Conservation (phyloP, 768 basidiomycete species). For the Chalciporus pseudorubinellus region DNA sequence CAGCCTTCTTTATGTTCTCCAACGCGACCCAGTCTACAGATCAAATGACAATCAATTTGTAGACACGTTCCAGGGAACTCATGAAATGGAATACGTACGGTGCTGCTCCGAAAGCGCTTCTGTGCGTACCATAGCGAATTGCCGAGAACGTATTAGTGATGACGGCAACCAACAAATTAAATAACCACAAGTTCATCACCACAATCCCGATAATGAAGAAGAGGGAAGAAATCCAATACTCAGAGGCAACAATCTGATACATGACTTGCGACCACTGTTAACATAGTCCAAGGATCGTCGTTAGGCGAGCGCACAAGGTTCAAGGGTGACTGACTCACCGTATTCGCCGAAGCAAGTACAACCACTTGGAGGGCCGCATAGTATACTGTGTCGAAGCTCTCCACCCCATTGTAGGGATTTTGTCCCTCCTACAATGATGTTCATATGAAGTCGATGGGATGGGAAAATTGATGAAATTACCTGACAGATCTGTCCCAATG, state of each 20-base stretch:
- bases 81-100: slow-evolving; percentile 24
- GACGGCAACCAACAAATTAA: slow-evolving; percentile 94
- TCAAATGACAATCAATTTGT: background rate
- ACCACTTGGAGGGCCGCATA: slow-evolving; percentile 78
- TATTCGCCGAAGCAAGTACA: slow-evolving; percentile 77
- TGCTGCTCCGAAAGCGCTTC: slow-evolving; percentile 87
- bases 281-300: background rate
- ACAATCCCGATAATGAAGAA: slow-evolving; percentile 86
- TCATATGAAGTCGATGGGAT: background rate
- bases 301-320: background rate
- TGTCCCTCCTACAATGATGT: slow-evolving; percentile 45
- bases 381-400: slow-evolving; percentile 90
- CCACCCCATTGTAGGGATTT: slow-evolving; percentile 64
- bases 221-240: slow-evolving; percentile 82
- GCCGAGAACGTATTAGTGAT: slow-evolving; percentile 91
- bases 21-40: slow-evolving; percentile 35
- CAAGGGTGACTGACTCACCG: slow-evolving; percentile 43
- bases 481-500: slow-evolving; percentile 78
- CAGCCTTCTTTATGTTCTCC: slow-evolving; percentile 68
- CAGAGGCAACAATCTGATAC: slow-evolving; percentile 87
- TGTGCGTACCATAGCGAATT: slow-evolving; percentile 81
- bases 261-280: slow-evolving; percentile 74
- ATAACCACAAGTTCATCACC: slow-evolving; percentile 90
- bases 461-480: slow-evolving; percentile 36
- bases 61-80: too few species aligned